These are phyloP conservation scores for Litsea cubeba DNA, from an alignment of 164 flowering plant genomes.

Conservation along the genomic window DNA sequence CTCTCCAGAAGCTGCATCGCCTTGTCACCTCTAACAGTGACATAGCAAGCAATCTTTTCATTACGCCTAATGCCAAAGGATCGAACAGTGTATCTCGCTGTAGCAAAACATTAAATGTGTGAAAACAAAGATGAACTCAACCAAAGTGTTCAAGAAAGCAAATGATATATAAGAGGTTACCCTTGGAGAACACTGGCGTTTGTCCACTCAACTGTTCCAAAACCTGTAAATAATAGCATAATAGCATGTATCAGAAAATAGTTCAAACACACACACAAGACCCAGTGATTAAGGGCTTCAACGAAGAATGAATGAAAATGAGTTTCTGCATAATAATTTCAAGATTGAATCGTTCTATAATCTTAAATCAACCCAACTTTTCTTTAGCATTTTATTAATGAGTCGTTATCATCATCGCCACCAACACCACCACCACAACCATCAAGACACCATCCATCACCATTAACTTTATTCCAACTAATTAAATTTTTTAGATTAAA, in stretches of 20 bases:
- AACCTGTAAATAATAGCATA: background rate
- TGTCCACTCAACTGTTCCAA: conserved; percentile 1
- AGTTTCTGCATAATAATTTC: too few species aligned
- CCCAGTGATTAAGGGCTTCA: too few species aligned
- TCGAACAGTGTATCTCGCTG: conserved; percentile 14
- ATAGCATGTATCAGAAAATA: background rate
- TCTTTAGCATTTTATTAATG: too few species aligned
- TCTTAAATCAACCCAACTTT: too few species aligned
- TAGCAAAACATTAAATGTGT: background rate
- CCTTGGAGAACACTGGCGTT: conserved; percentile 5
- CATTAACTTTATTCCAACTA: too few species aligned
- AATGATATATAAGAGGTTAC: background rate
- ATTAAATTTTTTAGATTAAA: too few species aligned
- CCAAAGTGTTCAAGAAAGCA: background rate
- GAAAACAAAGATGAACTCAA: background rate
- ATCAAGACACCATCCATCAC: too few species aligned
- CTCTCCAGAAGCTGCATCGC: conserved; percentile 60
- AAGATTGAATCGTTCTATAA: too few species aligned
- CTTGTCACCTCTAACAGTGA: conserved; percentile 14
- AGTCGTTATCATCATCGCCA: too few species aligned
- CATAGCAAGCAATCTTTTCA: conserved; percentile 16
- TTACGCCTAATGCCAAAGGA: conserved; percentile 14
- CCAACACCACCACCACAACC: too few species aligned
- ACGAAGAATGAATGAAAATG: too few species aligned
- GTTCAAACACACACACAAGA: background rate